A percentile compares a stretch with the other conserved stretches of the same genome.
phyloP scores from a whole-genome alignment of 2,329 filamentous ascomycete genomes.

The Botryosphaeria agaves region DNA sequence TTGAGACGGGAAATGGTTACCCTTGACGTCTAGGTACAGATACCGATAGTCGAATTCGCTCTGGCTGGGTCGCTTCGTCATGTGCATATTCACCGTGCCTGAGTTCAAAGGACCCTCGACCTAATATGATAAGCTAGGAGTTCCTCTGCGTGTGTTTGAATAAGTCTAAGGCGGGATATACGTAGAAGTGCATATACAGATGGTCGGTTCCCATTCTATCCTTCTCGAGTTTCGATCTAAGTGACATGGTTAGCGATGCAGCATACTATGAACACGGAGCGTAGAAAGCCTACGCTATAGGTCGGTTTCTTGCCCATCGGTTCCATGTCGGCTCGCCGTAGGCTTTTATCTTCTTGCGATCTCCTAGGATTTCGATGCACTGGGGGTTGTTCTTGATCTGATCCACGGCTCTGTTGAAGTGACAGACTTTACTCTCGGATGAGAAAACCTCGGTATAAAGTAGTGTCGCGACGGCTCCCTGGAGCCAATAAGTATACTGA shows the following conservation, averaged over 20 bases:
- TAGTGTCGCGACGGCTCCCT: slow-evolving; percentile 64
- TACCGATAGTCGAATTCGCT: slow-evolving; percentile 62
- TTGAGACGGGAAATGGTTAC: slow-evolving; percentile 34
- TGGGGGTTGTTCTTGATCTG: slow-evolving; percentile 55
- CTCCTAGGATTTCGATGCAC: slow-evolving; percentile 59
- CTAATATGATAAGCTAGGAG: too few relatives aligned
- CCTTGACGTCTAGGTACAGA: slow-evolving; percentile 64
- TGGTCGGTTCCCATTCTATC: slow-evolving; percentile 66
- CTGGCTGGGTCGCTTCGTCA: slow-evolving; percentile 49
- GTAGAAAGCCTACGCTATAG: slow-evolving; percentile 26
- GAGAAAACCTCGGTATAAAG: slow-evolving; percentile 73
- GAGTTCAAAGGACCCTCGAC: slow-evolving; percentile 60
- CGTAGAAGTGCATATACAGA: slow-evolving; percentile 73
- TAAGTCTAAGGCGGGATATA: too few relatives aligned
- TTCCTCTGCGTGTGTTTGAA: too few relatives aligned
- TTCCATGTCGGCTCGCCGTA: slow-evolving; percentile 68
- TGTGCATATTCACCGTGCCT: slow-evolving; percentile 61
- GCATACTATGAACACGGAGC: slow-evolving; percentile 4
- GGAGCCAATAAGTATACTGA: slow-evolving; percentile 26
- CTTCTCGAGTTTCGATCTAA: slow-evolving; percentile 46
- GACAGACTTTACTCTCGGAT: slow-evolving; percentile 62
- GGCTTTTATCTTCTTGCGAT: slow-evolving; percentile 50
- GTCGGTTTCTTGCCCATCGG: slow-evolving; percentile 56
- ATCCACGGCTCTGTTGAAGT: slow-evolving; percentile 77
- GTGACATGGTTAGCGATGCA: slow-evolving; percentile 6